phyloP scores from a whole-genome alignment of 2,329 filamentous ascomycete genomes.

The Purpureocillium takamizusanense region DNA sequence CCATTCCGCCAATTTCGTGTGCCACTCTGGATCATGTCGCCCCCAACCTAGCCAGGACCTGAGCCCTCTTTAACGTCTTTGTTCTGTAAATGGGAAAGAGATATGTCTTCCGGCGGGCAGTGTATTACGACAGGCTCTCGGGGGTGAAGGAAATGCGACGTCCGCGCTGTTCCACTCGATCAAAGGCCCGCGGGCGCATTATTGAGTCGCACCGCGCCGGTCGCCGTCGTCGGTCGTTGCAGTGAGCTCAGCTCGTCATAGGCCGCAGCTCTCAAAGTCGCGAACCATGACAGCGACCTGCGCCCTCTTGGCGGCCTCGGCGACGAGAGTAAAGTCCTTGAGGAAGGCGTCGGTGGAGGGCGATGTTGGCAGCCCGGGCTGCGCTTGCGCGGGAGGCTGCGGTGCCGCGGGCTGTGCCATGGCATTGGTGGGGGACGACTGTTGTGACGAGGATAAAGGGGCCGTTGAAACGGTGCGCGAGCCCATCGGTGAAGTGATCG shows the following conservation, averaged over 20 bases:
- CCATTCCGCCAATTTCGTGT: no score
- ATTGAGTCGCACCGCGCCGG: no score
- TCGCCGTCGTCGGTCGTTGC: background rate
- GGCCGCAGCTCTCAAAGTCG: constrained; percentile 67
- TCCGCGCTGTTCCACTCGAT: no score
- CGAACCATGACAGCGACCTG: constrained; percentile 84
- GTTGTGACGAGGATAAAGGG: constrained; percentile 14
- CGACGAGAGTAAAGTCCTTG: constrained; percentile 74
- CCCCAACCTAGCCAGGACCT: no score
- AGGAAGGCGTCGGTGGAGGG: constrained; percentile 53
- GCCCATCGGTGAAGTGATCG: constrained; percentile 18
- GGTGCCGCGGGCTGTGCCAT: constrained; percentile 8
- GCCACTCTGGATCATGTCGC: no score
- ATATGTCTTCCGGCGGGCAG: no score
- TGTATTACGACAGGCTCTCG: no score
- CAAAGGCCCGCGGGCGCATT: no score
- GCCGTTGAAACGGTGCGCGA: constrained; percentile 9
- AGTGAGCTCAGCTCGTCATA: constrained; percentile 24
- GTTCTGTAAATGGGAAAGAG: no score
- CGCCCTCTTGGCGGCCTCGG: constrained; percentile 86
- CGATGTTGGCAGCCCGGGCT: constrained; percentile 17
- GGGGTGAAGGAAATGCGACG: no score
- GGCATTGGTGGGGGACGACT: constrained; percentile 19
- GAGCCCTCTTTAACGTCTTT: no score
- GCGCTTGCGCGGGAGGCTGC: constrained; percentile 10